Percentiles rank a stretch among this genome's conserved stretches.
Evolutionary conservation across 768 basidiomycete species (phyloP).

Genomic region (Suillus discolor): DNA sequence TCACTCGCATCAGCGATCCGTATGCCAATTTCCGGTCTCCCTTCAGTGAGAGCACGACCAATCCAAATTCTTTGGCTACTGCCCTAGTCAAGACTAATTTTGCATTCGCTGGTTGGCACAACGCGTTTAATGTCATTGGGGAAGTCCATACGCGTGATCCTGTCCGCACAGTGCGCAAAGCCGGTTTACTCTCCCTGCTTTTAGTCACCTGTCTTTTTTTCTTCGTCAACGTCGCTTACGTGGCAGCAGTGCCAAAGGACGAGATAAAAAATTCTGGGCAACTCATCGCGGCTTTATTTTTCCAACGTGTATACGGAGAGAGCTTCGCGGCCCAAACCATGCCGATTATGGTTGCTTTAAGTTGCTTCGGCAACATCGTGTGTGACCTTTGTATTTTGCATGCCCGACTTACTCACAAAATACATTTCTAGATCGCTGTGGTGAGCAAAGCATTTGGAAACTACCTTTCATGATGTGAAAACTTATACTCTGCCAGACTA

Average conservation of each 20-base stretch:
- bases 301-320: slow-evolving; percentile 50
- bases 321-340: slow-evolving; percentile 37
- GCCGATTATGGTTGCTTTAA: slow-evolving; percentile 41
- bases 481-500: slow-evolving; percentile 20
- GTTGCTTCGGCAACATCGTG: slow-evolving; percentile 43
- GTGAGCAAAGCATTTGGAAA: not conserved
- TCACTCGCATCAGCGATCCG: slow-evolving; percentile 29
- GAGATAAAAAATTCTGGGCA: slow-evolving; percentile 45
- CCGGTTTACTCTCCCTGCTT: slow-evolving; percentile 47
- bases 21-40: slow-evolving; percentile 31
- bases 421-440: slow-evolving; percentile 1
- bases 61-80: slow-evolving; percentile 27
- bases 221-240: slow-evolving; percentile 46
- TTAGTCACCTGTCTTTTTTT: slow-evolving; percentile 50
- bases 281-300: slow-evolving; percentile 52
- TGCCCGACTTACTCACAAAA: not conserved
- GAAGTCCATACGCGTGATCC: slow-evolving; percentile 42
- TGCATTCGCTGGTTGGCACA: slow-evolving; percentile 37
- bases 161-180: slow-evolving; percentile 47
- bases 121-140: slow-evolving; percentile 49
- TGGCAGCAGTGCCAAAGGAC: slow-evolving; percentile 44
- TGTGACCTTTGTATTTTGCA: slow-evolving; percentile 13
- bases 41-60: slow-evolving; percentile 29
- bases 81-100: slow-evolving; percentile 33
- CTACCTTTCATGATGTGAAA: not conserved